Conservation (phyloP, 805 yeast species). For the Lachancea thermotolerans region DNA sequence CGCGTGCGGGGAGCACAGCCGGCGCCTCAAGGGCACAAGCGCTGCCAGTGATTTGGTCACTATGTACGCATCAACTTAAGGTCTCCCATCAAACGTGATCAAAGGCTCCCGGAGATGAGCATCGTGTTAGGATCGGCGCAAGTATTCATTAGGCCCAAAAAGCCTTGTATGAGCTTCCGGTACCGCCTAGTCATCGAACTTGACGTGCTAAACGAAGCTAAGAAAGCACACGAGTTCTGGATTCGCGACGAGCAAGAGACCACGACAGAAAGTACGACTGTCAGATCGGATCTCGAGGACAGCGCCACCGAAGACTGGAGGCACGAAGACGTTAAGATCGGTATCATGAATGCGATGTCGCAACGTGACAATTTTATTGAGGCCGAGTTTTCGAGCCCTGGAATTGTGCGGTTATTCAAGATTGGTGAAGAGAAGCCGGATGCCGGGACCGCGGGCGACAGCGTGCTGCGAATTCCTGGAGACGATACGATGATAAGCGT, state of each 20-base stretch:
- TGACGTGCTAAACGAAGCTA: not conserved
- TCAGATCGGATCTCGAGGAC: not conserved
- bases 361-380: conserved; percentile 7
- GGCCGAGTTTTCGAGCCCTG: conserved; percentile 65
- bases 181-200: conserved; percentile 6
- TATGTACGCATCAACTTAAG: too few relatives aligned
- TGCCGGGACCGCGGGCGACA: conserved; percentile 8
- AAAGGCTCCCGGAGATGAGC: too few relatives aligned
- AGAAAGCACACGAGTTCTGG: conserved; percentile 4
- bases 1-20: too few relatives aligned
- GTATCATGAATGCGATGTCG: not conserved
- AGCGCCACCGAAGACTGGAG: conserved; percentile 4
- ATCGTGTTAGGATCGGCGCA: too few relatives aligned
- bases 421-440: conserved; percentile 25
- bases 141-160: too few relatives aligned
- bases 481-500: conserved; percentile 70
- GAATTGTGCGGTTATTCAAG: conserved; percentile 62
- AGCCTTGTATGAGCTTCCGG: not conserved
- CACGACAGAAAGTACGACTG: not conserved
- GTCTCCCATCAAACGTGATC: too few relatives aligned
- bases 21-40: too few relatives aligned
- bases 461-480: conserved; percentile 32
- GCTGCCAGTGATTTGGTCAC: too few relatives aligned
- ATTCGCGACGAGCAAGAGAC: not conserved
- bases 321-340: not conserved